Conservation (phyloP, 164 flowering plant genomes). For the Sedum album region DNA sequence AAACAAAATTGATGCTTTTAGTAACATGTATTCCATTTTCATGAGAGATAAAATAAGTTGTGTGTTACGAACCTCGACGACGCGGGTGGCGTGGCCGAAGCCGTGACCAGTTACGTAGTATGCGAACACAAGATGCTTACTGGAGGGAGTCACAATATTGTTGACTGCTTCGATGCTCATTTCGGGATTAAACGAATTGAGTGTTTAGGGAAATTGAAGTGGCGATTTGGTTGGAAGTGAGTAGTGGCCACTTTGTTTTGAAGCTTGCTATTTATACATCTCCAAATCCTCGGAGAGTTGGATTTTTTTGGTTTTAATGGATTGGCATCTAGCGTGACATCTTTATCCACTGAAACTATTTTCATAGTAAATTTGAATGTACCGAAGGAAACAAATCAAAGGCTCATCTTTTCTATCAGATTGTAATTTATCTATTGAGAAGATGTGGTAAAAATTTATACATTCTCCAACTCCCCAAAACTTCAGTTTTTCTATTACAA, state of each 20-base stretch:
- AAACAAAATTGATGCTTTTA: not conserved
- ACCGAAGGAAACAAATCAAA: no score
- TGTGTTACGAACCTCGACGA: conserved; percentile 83
- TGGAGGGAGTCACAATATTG: conserved; percentile 29
- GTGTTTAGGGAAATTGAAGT: no score
- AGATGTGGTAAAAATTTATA: no score
- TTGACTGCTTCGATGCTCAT: conserved; percentile 32
- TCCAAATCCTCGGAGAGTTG: no score
- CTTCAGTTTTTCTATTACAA: no score
- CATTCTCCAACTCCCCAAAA: not conserved
- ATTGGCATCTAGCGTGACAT: not conserved
- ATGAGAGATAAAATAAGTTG: not conserved
- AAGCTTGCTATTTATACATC: no score
- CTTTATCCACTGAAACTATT: not conserved
- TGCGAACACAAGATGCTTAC: conserved; percentile 65
- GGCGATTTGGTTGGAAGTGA: no score
- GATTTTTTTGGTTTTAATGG: not conserved
- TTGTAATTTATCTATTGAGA: no score
- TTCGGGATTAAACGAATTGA: conserved; percentile 2
- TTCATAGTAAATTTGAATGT: no score
- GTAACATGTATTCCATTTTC: no score
- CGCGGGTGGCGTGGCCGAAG: conserved; percentile 98
- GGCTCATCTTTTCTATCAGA: not conserved
- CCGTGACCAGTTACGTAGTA: conserved; percentile 99
- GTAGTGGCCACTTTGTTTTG: no score